Percentiles rank a stretch among this genome's conserved stretches.
Conservation (phyloP, 2,329 filamentous ascomycete genomes). For the Cryphonectria naterciae region DNA sequence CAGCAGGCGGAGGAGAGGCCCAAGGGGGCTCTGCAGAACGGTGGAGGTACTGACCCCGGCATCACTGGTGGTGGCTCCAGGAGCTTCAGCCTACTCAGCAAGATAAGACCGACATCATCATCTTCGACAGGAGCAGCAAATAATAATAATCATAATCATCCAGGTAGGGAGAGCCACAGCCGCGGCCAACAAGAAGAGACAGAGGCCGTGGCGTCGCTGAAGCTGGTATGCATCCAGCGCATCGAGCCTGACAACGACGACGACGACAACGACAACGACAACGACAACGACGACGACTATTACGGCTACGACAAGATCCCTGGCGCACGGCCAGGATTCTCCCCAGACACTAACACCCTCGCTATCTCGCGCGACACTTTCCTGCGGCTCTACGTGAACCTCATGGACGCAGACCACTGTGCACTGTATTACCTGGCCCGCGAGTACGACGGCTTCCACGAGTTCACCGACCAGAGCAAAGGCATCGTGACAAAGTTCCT, state of each 20-base stretch:
- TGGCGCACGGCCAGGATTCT: not conserved
- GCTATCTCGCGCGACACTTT: slow-evolving; percentile 33
- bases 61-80: slow-evolving; percentile 11
- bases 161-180: not conserved
- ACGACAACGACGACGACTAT: not conserved
- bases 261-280: not conserved
- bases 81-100: slow-evolving; percentile 22
- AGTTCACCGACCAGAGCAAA: slow-evolving; percentile 28
- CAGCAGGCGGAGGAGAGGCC: slow-evolving; percentile 3
- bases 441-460: slow-evolving; percentile 36
- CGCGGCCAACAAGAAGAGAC: not conserved
- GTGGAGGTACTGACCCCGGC: slow-evolving; percentile 4
- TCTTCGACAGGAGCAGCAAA: not conserved
- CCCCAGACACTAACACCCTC: slow-evolving; percentile 25
- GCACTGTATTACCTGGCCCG: slow-evolving; percentile 35
- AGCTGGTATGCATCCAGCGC: slow-evolving; percentile 29
- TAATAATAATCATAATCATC: not conserved
- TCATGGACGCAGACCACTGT: slow-evolving; percentile 32
- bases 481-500: slow-evolving; percentile 33
- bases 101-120: slow-evolving; percentile 7
- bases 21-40: not conserved
- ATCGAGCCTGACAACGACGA: not conserved
- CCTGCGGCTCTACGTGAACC: slow-evolving; percentile 31
- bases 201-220: slow-evolving; percentile 29
- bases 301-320: too few species aligned